Percentiles rank a stretch among this genome's conserved stretches.
These are phyloP conservation scores for Lipomyces starkeyi DNA, from an alignment of 805 yeast species.

Conservation along the genomic window DNA sequence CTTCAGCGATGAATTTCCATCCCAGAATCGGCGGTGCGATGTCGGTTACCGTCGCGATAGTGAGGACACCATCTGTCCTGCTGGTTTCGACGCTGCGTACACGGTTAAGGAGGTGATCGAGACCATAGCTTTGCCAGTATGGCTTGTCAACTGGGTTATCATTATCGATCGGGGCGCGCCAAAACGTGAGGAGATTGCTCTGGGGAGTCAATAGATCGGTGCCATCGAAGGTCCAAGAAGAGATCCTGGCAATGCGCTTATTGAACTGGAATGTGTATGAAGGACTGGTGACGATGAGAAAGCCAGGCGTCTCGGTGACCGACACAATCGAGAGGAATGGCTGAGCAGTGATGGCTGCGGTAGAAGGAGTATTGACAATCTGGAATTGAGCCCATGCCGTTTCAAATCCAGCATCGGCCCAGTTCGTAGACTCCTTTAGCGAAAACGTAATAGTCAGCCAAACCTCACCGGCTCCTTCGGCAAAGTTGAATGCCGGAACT, in stretches of 20 bases:
- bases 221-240: slow-evolving; percentile 23
- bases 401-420: slow-evolving; percentile 41
- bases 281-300: not conserved
- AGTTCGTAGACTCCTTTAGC: slow-evolving; percentile 21
- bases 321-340: not conserved
- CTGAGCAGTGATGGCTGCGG: slow-evolving; percentile 2
- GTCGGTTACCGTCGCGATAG: slow-evolving; percentile 34
- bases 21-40: slow-evolving; percentile 42
- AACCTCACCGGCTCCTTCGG: slow-evolving; percentile 7
- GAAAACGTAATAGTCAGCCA: slow-evolving; percentile 34
- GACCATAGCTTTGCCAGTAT: slow-evolving; percentile 44
- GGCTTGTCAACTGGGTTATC: slow-evolving; percentile 42
- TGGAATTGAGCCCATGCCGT: slow-evolving; percentile 44
- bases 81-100: not conserved
- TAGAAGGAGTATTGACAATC: slow-evolving; percentile 7
- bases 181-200: slow-evolving; percentile 38
- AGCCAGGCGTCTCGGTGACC: not conserved
- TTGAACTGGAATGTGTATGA: slow-evolving; percentile 18
- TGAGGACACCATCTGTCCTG: not conserved
- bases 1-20: slow-evolving; percentile 42
- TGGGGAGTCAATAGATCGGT: slow-evolving; percentile 15
- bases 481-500: slow-evolving; percentile 8
- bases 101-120: slow-evolving; percentile 39
- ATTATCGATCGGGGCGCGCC: slow-evolving; percentile 47
- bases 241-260: slow-evolving; percentile 13